Evolutionary conservation across 139 green algal species (phyloP).

Genomic region (Nannochloris sp.): DNA sequence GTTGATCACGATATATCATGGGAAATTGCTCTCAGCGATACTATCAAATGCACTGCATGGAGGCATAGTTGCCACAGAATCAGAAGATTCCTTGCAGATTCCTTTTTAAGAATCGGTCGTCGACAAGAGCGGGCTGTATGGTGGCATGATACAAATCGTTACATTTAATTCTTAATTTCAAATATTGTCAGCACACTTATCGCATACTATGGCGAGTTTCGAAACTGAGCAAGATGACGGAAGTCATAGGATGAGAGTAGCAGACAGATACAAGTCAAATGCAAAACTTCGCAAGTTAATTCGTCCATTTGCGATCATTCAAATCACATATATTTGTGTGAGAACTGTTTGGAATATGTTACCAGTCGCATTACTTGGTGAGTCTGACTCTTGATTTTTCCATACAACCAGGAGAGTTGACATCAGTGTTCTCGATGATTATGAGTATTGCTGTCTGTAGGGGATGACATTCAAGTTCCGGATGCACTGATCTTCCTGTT

Average conservation of each 20-base stretch:
- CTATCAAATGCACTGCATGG: neutral
- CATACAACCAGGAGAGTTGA: neutral
- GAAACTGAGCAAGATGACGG: neutral
- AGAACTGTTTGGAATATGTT: neutral
- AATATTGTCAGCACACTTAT: too few relatives aligned
- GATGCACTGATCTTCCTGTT: neutral
- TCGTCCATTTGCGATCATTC: neutral
- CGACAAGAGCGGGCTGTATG: too few relatives aligned
- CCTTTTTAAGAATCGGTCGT: too few relatives aligned
- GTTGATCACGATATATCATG: constrained; percentile 17
- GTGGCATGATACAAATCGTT: too few relatives aligned
- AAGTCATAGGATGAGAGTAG: neutral
- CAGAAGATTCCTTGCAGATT: too few relatives aligned
- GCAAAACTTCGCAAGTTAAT: neutral
- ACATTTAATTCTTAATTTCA: too few relatives aligned
- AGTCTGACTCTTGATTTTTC: neutral
- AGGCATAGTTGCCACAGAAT: too few relatives aligned
- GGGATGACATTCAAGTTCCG: neutral
- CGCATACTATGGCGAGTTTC: too few relatives aligned
- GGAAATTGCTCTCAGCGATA: too few relatives aligned
- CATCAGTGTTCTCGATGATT: neutral
- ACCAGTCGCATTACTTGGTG: neutral
- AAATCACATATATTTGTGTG: constrained; percentile 1
- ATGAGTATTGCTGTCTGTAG: neutral
- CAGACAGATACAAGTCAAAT: constrained; percentile 2